Evolutionary conservation across 2,329 filamentous ascomycete species (phyloP).

Genomic region (Basipetospora sp.): DNA sequence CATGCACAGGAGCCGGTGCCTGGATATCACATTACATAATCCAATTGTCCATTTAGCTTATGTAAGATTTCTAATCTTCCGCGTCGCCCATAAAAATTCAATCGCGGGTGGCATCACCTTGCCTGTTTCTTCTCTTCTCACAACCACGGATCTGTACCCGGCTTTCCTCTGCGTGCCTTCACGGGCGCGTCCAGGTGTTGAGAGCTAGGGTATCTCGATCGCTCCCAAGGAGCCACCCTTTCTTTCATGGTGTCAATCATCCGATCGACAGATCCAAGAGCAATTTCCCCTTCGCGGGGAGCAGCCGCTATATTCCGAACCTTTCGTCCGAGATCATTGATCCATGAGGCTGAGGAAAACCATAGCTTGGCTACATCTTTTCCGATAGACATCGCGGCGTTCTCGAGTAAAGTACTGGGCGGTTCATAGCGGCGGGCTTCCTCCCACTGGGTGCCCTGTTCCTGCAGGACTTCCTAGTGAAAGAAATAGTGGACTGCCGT

Average conservation of each 20-base stretch:
- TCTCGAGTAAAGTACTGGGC: too few species aligned
- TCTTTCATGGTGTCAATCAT: conserved; percentile 64
- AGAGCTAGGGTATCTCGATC: conserved; percentile 76
- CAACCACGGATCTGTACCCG: conserved; percentile 72
- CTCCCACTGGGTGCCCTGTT: too few species aligned
- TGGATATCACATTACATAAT: too few species aligned
- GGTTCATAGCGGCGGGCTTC: too few species aligned
- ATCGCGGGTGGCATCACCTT: too few species aligned
- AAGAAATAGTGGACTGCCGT: too few species aligned
- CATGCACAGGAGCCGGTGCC: too few species aligned
- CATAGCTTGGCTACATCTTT: conserved; percentile 59
- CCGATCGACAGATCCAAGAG: conserved; percentile 94
- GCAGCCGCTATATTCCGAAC: conserved; percentile 74
- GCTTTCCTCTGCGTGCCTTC: conserved; percentile 49
- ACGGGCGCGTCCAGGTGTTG: conserved; percentile 32
- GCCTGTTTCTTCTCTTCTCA: conserved; percentile 22
- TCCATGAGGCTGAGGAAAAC: conserved; percentile 78
- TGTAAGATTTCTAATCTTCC: too few species aligned
- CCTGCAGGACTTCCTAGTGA: too few species aligned
- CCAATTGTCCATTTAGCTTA: too few species aligned
- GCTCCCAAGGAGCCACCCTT: conserved; percentile 58
- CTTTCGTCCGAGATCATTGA: conserved; percentile 83
- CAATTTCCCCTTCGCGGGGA: conserved; percentile 31
- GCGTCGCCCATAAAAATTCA: too few species aligned
- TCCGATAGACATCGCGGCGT: too few species aligned